phyloP scores from a whole-genome alignment of 2,329 filamentous ascomycete species.

The Colletotrichum sp. region DNA sequence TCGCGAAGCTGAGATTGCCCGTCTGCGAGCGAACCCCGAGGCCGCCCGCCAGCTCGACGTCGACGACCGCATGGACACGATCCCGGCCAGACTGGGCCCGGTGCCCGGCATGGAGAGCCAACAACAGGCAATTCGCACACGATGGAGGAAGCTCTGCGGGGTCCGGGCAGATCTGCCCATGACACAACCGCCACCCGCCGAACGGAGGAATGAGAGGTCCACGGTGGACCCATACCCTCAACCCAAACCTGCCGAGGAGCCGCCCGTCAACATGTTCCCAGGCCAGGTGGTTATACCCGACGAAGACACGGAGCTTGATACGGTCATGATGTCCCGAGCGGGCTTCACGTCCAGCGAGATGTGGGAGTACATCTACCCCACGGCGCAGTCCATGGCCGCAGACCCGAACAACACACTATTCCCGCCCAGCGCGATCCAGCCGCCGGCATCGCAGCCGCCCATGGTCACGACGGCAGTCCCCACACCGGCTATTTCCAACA shows the following conservation, averaged over 20 bases:
- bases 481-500: not conserved
- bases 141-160: conserved; percentile 51
- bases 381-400: conserved; percentile 12
- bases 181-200: conserved; percentile 14
- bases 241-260: not conserved
- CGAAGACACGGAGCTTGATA: conserved; percentile 2
- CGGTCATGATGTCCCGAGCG: conserved; percentile 16
- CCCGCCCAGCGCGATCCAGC: not conserved
- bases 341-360: conserved; percentile 10
- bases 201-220: not conserved
- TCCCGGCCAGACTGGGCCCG: conserved; percentile 52
- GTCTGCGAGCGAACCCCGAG: conserved; percentile 52
- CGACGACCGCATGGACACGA: conserved; percentile 49
- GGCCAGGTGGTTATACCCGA: not conserved
- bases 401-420: conserved; percentile 13
- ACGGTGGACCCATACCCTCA: not conserved
- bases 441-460: not conserved
- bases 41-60: conserved; percentile 55
- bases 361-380: conserved; percentile 21
- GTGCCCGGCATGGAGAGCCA: conserved; percentile 51
- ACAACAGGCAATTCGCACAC: conserved; percentile 50
- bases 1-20: conserved; percentile 54
- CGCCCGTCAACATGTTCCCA: not conserved
- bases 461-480: not conserved
- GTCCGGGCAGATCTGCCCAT: conserved; percentile 39